Evolutionary conservation across 805 yeast genomes (phyloP).

Genomic region (Kazachstania psychrophila): DNA sequence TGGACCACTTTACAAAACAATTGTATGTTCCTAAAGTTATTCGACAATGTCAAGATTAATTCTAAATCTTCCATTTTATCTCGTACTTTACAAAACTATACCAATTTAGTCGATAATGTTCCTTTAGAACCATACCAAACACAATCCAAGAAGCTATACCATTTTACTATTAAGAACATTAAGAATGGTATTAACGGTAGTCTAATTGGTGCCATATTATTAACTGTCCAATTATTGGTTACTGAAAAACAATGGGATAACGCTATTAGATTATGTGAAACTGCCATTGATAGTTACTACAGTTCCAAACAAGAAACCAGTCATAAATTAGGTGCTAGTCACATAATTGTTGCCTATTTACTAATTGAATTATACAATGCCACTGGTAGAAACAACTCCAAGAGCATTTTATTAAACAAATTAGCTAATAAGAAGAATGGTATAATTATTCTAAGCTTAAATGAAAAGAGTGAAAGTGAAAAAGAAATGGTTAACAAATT

Average conservation of each 20-base stretch:
- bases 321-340: neutral
- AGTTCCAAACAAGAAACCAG: too few species aligned
- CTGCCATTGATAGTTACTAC: neutral
- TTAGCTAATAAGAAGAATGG: too few species aligned
- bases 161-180: constrained; percentile 15
- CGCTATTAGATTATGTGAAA: constrained; percentile 24
- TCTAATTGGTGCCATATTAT: constrained; percentile 17
- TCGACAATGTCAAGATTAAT: constrained; percentile 18
- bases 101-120: constrained; percentile 16
- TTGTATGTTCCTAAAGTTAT: constrained; percentile 18
- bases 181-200: constrained; percentile 16
- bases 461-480: neutral
- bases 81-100: constrained; percentile 18
- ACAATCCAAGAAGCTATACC: constrained; percentile 25
- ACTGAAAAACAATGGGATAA: constrained; percentile 23
- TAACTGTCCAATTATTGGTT: constrained; percentile 23
- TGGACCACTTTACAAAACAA: constrained; percentile 19
- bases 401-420: constrained; percentile 12
- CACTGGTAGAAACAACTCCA: constrained; percentile 17
- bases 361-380: constrained; percentile 21
- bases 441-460: too few species aligned
- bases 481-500: constrained; percentile 4
- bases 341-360: constrained; percentile 12
- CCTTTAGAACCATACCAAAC: constrained; percentile 22
- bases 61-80: constrained; percentile 15